phyloP scores from a whole-genome alignment of 2,329 filamentous ascomycete genomes.

The Berkeleyomyces basicola region DNA sequence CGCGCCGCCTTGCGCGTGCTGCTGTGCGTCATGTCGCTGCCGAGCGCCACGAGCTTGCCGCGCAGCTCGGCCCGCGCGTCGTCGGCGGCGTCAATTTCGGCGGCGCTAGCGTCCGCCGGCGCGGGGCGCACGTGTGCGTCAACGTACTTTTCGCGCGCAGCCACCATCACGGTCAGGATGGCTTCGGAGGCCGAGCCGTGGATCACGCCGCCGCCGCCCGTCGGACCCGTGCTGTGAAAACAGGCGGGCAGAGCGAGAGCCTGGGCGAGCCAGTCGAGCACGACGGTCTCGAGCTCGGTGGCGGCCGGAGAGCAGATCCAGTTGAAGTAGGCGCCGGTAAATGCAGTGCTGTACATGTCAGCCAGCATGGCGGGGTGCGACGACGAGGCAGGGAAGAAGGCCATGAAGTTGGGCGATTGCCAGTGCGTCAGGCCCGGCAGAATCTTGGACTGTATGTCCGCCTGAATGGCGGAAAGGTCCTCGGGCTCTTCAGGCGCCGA shows the following conservation, averaged over 20 bases:
- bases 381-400: constrained; percentile 74
- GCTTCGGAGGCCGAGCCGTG: constrained; percentile 84
- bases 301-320: constrained; percentile 89
- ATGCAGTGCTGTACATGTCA: constrained; percentile 79
- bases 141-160: constrained; percentile 67
- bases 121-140: constrained; percentile 38
- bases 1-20: constrained; percentile 75
- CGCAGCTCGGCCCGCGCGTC: constrained; percentile 52
- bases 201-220: constrained; percentile 72
- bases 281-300: constrained; percentile 83
- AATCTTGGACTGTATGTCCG: constrained; percentile 72
- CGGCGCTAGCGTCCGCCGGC: constrained; percentile 19
- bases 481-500: constrained; percentile 49
- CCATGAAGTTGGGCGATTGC: constrained; percentile 90
- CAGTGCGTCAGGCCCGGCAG: constrained; percentile 88
- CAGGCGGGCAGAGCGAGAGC: constrained; percentile 55
- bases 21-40: constrained; percentile 64
- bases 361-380: constrained; percentile 77
- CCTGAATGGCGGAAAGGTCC: constrained; percentile 62
- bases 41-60: constrained; percentile 54
- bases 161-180: constrained; percentile 71
- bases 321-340: constrained; percentile 87
- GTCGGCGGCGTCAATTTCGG: constrained; percentile 25
- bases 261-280: constrained; percentile 80
- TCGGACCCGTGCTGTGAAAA: constrained; percentile 46